Evolutionary conservation across 1,284 basidiomycete genomes (phyloP), one percentile per base, ranked within the genome.

Genomic region (Pulchroboletus neoregius): DNA sequence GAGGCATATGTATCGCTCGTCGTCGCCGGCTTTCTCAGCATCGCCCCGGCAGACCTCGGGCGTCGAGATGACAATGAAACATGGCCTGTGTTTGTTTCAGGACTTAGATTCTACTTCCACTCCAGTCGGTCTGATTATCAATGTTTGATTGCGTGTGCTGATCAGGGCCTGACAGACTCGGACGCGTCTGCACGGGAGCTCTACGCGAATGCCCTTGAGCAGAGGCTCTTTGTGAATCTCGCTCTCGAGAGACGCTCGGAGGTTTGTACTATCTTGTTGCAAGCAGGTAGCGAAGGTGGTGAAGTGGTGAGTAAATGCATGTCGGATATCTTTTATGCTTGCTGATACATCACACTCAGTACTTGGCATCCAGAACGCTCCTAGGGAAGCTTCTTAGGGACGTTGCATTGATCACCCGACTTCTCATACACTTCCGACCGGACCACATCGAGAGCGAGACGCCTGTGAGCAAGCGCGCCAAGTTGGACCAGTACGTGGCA

Each of bases 381-480:
- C 66, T 89, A 1, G 64, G 70, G 5, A 67, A 61, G 30, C 53
- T 81, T 13, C 54, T 85, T 2, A 51, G 65, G 5, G 78, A 84
- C 13, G 68, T 78, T 2, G 51, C 70, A 0, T 64, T 89, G 36
- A 75, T 89, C 13, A 61, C 76, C 10, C 71, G 75, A 10, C 71
- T 94, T 13, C 72, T 95, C n/a, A 68, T 69, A 16, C 58, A 65
- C 10, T 68, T 86, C 32, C 74, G 76, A 52, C 79, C 79, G 4
- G 57, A 63, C 40, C 60, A 68, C 10, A 54, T 63, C 24, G 71
- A 73, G 11, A 54, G 62, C 13, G 67, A 69, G 22, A 64, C 76
- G 30, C 78, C 80, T 39, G 73, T 77, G 5, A 71, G 68, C 41
- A 91, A 91, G 67, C 76, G 84, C 13, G 68, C 73, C 4, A 87